Evolutionary conservation across 176 grass and related monocot genomes (phyloP).

Genomic region (Bolboschoenus planiculmis): DNA sequence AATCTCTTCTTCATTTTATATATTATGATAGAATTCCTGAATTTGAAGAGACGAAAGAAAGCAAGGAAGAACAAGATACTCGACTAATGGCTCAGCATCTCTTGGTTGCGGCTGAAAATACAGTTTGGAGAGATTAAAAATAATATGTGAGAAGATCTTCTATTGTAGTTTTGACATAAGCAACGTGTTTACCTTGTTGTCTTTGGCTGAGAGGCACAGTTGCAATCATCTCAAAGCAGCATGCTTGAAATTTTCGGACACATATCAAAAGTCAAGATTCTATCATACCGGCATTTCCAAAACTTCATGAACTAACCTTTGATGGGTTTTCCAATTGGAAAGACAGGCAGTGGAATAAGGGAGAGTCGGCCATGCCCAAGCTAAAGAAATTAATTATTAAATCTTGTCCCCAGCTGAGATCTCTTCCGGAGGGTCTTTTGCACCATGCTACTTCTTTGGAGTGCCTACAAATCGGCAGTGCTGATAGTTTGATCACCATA

Average conservation of each 20-base stretch:
- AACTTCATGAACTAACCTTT: too few relatives aligned
- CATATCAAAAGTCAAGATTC: too few relatives aligned
- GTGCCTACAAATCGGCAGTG: too few relatives aligned
- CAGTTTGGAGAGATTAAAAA: not conserved
- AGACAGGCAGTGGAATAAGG: too few relatives aligned
- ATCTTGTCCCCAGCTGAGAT: too few relatives aligned
- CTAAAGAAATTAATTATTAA: too few relatives aligned
- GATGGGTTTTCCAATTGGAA: too few relatives aligned
- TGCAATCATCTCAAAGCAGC: not conserved
- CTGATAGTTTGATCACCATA: too few relatives aligned
- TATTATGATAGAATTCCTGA: not conserved
- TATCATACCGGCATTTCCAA: too few relatives aligned
- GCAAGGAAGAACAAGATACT: not conserved
- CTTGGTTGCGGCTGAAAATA: not conserved
- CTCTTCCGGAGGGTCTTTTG: too few relatives aligned
- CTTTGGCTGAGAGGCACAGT: not conserved
- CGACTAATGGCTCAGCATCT: not conserved
- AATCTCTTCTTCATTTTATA: constrained; percentile 15
- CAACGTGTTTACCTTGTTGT: not conserved
- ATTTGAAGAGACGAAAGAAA: not conserved
- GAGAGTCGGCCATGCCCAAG: too few relatives aligned
- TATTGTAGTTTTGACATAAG: not conserved
- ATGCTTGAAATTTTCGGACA: not conserved
- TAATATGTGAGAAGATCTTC: not conserved
- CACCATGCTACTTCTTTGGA: too few relatives aligned